Percentiles rank a stretch among this genome's conserved stretches.
Conservation (phyloP, 2,329 filamentous ascomycete genomes). For the Tolypocladium amazonense region DNA sequence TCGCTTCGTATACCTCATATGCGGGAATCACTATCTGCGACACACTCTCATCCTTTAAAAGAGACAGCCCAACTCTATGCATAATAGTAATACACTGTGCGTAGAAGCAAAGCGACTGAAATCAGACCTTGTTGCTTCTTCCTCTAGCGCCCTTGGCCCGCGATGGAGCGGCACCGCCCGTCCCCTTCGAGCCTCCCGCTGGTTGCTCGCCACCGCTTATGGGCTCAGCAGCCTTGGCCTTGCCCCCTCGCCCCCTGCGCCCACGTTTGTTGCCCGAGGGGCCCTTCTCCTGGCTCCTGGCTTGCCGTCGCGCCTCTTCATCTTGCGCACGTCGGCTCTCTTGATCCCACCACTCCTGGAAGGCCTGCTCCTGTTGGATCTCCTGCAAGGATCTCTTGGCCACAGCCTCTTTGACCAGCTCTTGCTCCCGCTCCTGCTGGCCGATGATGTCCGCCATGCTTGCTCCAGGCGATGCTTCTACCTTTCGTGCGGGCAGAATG, state of each 20-base stretch:
- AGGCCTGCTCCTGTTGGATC: slow-evolving; percentile 94
- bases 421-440: slow-evolving; percentile 77
- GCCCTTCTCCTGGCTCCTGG: slow-evolving; percentile 29
- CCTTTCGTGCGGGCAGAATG: slow-evolving; percentile 44
- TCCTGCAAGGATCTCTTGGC: slow-evolving; percentile 86
- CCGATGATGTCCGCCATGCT: slow-evolving; percentile 83
- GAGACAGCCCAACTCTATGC: neutral
- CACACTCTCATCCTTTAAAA: neutral
- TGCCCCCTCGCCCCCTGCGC: slow-evolving; percentile 16
- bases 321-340: slow-evolving; percentile 65
- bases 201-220: slow-evolving; percentile 8
- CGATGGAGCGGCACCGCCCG: slow-evolving; percentile 1
- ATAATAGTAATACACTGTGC: neutral
- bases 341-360: slow-evolving; percentile 93
- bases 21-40: neutral
- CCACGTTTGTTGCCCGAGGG: slow-evolving; percentile 17
- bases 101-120: neutral
- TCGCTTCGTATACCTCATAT: neutral
- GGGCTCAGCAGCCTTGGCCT: slow-evolving; percentile 9
- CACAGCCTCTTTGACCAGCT: slow-evolving; percentile 68
- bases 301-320: slow-evolving; percentile 37
- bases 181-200: slow-evolving; percentile 6
- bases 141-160: slow-evolving; percentile 5
- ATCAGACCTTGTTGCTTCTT: slow-evolving; percentile 1
- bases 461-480: slow-evolving; percentile 55